These are phyloP conservation scores for Penicillium sp. DNA, from an alignment of 2,329 filamentous ascomycete genomes.

Conservation along the genomic window DNA sequence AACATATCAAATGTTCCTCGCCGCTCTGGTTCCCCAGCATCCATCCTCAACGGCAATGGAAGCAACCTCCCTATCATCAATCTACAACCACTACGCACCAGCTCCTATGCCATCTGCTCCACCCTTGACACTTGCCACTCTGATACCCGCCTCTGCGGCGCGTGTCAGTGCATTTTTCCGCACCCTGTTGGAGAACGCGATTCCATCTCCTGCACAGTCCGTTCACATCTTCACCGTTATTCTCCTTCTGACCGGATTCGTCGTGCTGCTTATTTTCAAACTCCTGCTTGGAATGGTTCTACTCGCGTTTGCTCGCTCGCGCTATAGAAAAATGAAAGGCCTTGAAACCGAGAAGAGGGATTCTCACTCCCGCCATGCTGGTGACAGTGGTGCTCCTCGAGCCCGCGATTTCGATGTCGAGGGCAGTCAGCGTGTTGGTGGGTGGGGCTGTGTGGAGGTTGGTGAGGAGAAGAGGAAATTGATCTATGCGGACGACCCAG, in stretches of 20 bases:
- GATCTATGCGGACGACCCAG: conserved; percentile 84
- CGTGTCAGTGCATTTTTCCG: conserved; percentile 42
- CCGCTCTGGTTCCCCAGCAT: conserved; percentile 78
- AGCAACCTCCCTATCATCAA: conserved; percentile 43
- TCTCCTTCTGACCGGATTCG: conserved; percentile 80
- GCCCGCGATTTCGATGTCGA: conserved; percentile 59
- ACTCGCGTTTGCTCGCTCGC: conserved; percentile 73
- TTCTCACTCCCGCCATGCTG: not conserved
- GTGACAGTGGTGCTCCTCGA: conserved; percentile 20
- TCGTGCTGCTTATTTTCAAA: conserved; percentile 81
- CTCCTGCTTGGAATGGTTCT: conserved; percentile 86
- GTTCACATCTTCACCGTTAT: conserved; percentile 65
- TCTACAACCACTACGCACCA: conserved; percentile 55
- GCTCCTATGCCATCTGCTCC: conserved; percentile 65
- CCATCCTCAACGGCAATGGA: conserved; percentile 47
- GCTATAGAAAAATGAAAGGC: conserved; percentile 79
- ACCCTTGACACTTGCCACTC: conserved; percentile 60
- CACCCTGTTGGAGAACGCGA: conserved; percentile 42
- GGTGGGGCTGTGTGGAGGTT: conserved; percentile 83
- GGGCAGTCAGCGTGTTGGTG: conserved; percentile 74
- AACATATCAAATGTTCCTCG: conserved; percentile 97
- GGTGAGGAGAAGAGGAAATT: conserved; percentile 81
- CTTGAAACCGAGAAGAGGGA: conserved; percentile 50
- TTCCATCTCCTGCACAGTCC: conserved; percentile 44
- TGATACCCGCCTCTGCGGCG: conserved; percentile 57